Percentiles rank a stretch among this genome's conserved stretches.
These are phyloP conservation scores for Scedosporium minutisporum DNA, from an alignment of 2,329 filamentous ascomycete genomes.

Conservation along the genomic window DNA sequence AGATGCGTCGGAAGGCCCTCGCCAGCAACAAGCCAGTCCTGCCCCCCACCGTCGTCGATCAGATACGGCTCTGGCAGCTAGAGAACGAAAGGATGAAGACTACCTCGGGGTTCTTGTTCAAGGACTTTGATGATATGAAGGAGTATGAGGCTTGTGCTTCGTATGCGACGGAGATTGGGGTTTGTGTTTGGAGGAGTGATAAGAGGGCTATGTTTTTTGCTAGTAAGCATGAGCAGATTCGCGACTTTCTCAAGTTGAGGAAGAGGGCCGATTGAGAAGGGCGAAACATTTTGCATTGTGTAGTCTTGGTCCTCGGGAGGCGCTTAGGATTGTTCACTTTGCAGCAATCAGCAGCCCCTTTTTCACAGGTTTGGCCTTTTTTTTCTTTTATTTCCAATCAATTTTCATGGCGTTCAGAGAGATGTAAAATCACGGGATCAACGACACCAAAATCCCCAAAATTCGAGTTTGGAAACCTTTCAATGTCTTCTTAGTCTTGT, in stretches of 20 bases:
- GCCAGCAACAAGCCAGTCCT: slow-evolving; percentile 59
- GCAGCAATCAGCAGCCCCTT: too few species aligned
- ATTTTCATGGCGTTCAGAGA: too few species aligned
- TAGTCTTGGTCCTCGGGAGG: too few species aligned
- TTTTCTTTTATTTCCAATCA: too few species aligned
- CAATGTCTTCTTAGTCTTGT: too few species aligned
- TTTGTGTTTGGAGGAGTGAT: slow-evolving; percentile 80
- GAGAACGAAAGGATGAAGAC: slow-evolving; percentile 91
- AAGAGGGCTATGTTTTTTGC: slow-evolving; percentile 80
- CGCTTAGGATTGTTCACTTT: too few species aligned
- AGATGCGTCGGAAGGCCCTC: slow-evolving; percentile 65
- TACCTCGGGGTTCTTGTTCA: slow-evolving; percentile 76
- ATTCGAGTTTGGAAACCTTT: neutral
- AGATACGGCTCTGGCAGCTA: slow-evolving; percentile 95
- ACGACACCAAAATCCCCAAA: too few species aligned
- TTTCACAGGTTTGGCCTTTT: too few species aligned
- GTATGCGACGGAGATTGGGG: slow-evolving; percentile 85
- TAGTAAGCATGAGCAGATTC: slow-evolving; percentile 80
- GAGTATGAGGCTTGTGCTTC: slow-evolving; percentile 63
- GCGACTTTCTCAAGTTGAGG: slow-evolving; percentile 63
- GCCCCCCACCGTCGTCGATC: slow-evolving; percentile 91
- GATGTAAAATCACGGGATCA: too few species aligned
- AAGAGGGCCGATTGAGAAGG: slow-evolving; percentile 36
- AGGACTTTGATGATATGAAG: slow-evolving; percentile 65
- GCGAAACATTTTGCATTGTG: too few species aligned